Evolutionary conservation across 1,284 basidiomycete species (phyloP).

Genomic region (Papiliotrema flavescens): DNA sequence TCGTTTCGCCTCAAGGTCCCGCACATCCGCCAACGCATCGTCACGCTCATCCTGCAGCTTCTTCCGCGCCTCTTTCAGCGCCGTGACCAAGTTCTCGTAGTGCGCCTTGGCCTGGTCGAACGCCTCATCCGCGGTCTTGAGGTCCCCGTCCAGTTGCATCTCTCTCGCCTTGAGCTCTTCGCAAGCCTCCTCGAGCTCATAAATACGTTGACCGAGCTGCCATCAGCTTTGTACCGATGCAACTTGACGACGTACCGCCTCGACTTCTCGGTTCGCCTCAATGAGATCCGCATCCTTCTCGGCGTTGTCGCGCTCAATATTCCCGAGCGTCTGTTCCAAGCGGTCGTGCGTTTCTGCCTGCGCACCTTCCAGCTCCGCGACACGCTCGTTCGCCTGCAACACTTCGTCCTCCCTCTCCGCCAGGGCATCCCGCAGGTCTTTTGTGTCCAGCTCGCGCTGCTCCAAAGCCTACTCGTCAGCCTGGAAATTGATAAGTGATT

Average conservation of each 20-base stretch:
- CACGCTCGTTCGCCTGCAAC: constrained; percentile 24
- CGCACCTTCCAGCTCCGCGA: constrained; percentile 39
- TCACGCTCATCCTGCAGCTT: constrained; percentile 54
- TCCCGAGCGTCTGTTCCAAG: constrained; percentile 41
- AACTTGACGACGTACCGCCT: constrained; percentile 51
- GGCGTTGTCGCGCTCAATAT: constrained; percentile 43
- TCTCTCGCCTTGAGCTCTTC: constrained; percentile 59
- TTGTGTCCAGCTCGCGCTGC: constrained; percentile 36
- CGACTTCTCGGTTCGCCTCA: constrained; percentile 66
- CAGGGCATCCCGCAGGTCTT: constrained; percentile 33
- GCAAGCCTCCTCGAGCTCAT: constrained; percentile 55
- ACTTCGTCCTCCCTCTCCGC: constrained; percentile 39
- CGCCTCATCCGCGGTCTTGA: constrained; percentile 54
- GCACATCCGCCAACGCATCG: constrained; percentile 64
- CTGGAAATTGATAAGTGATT: too few relatives aligned
- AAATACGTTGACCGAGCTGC: constrained; percentile 44
- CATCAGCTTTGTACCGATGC: not conserved
- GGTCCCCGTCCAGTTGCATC: constrained; percentile 53
- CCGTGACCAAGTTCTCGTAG: constrained; percentile 64
- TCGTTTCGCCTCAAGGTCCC: constrained; percentile 52
- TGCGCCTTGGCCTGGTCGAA: constrained; percentile 67
- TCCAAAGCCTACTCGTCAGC: constrained; percentile 22
- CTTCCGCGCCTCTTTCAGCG: constrained; percentile 68
- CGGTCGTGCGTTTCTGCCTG: constrained; percentile 43
- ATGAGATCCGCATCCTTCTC: constrained; percentile 46